A percentile compares a stretch with the other conserved stretches of the same genome.
Conservation (phyloP, 805 yeast species). For the Ogataea methanolica region DNA sequence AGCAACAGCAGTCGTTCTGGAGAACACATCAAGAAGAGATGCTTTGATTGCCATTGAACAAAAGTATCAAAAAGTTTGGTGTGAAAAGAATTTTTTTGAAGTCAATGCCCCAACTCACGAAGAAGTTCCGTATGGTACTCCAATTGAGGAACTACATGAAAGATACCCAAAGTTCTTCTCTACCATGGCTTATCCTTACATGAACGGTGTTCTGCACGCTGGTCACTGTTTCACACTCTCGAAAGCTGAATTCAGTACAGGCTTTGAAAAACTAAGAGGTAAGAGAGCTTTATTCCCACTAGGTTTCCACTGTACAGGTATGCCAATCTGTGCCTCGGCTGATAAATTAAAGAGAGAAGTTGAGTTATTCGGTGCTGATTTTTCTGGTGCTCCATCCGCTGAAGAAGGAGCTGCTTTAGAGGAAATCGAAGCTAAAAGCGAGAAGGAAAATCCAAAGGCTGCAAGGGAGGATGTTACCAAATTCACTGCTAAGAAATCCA, state of each 20-base stretch:
- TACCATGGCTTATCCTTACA: slow-evolving; percentile 97
- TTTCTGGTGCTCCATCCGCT: slow-evolving; percentile 59
- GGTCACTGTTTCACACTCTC: slow-evolving; percentile 96
- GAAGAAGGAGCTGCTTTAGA: slow-evolving; percentile 45
- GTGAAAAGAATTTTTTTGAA: slow-evolving; percentile 80
- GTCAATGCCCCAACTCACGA: slow-evolving; percentile 79
- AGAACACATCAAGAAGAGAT: slow-evolving; percentile 87
- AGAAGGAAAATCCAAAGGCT: slow-evolving; percentile 30
- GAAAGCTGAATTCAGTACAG: slow-evolving; percentile 86
- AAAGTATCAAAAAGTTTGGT: slow-evolving; percentile 84
- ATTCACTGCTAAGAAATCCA: slow-evolving; percentile 88
- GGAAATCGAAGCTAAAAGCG: slow-evolving; percentile 24
- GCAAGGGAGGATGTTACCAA: slow-evolving; percentile 78
- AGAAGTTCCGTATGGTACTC: slow-evolving; percentile 52
- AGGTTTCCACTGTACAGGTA: slow-evolving; percentile 99
- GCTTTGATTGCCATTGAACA: slow-evolving; percentile 83
- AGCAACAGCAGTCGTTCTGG: slow-evolving; percentile 36
- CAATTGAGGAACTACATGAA: slow-evolving; percentile 65
- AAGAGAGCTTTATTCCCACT: slow-evolving; percentile 89
- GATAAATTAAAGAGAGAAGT: slow-evolving; percentile 92
- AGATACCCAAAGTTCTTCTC: slow-evolving; percentile 83
- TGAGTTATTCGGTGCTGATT: slow-evolving; percentile 84
- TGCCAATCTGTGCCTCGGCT: slow-evolving; percentile 96
- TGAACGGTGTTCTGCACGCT: slow-evolving; percentile 97
- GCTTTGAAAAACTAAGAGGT: slow-evolving; percentile 93